Base-by-base conservation (phyloP, 2,329 filamentous ascomycete genomes). In the Diaporthe amygdali region DNA sequence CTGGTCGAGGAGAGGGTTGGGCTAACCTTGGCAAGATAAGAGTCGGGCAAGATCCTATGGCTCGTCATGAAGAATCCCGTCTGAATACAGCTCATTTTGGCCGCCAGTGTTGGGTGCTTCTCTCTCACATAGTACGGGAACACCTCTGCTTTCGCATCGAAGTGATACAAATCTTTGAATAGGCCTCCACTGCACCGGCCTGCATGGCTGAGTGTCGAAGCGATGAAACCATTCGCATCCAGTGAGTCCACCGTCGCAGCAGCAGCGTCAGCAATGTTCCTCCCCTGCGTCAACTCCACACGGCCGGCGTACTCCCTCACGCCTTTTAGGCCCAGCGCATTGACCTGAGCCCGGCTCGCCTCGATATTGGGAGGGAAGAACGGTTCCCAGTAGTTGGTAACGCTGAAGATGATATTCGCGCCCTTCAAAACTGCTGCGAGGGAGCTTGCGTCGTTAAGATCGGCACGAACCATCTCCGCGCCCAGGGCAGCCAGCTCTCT, bases 301-400 rank as follows among this genome's bases (percentile, higher is more conserved):
- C 87, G 80, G 72, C 85, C 87, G 0, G 84, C 84, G 71, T 82
- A 84, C 68, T 77, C 77, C 14, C 84, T 81, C 73, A 82, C 84
- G 0, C 80, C 82, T 3, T n/a, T 25, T 20, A 86, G 77, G 6
- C 83, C 84, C 15, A 78, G 74, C 39, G 81, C 79, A 5, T 75
- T 71, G 3, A 83, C 84, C 64, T 79, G 79, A 27, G 78, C 75
- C 15, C 83, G 82, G 52, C 52, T 59, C 4, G 17, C 32, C 25
- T 51, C 41, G 71, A 80, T 82, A 72, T 85, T 83, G 0, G 82
- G 80, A 3, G 82, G 79, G 75, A 84, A 83, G 75, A 88, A 88
- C 2, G 83, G 81, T 68, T 87, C 84, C 84, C 85, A 90, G 78
- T 87, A 90, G 73, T 90, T 84, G 0, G 88, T 90, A 63, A 88